Evolutionary conservation across 1,139 yeast species (phyloP).

Genomic region (Candida neerlandica): DNA sequence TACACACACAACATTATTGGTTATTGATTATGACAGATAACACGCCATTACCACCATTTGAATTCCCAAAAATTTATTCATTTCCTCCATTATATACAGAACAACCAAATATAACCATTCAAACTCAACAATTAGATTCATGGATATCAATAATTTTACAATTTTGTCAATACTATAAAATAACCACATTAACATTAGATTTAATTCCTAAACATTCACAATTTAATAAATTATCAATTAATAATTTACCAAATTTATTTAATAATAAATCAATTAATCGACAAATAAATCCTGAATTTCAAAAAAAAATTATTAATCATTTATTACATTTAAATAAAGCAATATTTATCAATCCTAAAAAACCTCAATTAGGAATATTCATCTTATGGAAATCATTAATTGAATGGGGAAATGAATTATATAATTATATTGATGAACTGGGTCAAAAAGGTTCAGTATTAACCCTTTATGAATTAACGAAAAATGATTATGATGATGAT

Average conservation of each 20-base stretch:
- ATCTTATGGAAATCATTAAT: slow-evolving; percentile 72
- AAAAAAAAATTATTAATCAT: slow-evolving; percentile 55
- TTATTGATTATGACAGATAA: slow-evolving; percentile 2
- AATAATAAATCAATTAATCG: slow-evolving; percentile 54
- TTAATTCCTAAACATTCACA: slow-evolving; percentile 34
- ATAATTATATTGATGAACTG: slow-evolving; percentile 56
- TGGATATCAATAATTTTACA: slow-evolving; percentile 48
- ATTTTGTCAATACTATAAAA: slow-evolving; percentile 59
- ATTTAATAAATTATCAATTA: slow-evolving; percentile 19
- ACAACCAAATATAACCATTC: slow-evolving; percentile 82
- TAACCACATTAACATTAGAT: slow-evolving; percentile 39
- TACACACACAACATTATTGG: too few species aligned
- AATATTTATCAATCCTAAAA: slow-evolving; percentile 49
- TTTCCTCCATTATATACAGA: slow-evolving; percentile 93
- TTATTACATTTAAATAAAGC: slow-evolving; percentile 58
- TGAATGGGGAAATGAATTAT: slow-evolving; percentile 71
- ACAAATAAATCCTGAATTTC: slow-evolving; percentile 55
- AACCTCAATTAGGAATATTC: slow-evolving; percentile 48
- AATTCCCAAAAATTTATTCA: slow-evolving; percentile 73
- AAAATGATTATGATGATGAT: slow-evolving; percentile 53
- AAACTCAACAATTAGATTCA: slow-evolving; percentile 67
- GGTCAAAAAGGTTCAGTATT: slow-evolving; percentile 81
- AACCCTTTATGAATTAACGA: slow-evolving; percentile 77
- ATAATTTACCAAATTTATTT: slow-evolving; percentile 42
- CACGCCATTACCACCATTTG: slow-evolving; percentile 16